Percentiles rank a stretch among this genome's conserved stretches.
phyloP scores from a whole-genome alignment of 1,139 yeast genomes.

The Blastobotrys elegans region DNA sequence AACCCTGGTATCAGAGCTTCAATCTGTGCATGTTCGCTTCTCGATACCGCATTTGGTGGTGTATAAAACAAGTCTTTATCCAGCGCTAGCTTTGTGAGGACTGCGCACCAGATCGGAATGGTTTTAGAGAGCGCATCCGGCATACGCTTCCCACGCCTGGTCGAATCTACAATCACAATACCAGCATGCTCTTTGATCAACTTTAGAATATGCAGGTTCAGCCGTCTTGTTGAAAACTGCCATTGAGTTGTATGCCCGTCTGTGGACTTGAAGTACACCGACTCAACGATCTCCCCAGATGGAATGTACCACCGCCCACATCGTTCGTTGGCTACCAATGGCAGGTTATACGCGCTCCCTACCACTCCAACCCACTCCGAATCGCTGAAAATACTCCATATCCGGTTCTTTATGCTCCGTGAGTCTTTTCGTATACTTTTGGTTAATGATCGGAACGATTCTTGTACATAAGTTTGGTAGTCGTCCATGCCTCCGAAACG shows the following conservation, averaged over 20 bases:
- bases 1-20: conserved; percentile 45
- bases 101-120: conserved; percentile 89
- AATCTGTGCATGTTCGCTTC: conserved; percentile 55
- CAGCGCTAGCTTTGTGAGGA: conserved; percentile 52
- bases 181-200: conserved; percentile 43
- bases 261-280: conserved; percentile 80
- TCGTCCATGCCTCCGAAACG: not conserved
- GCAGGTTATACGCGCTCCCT: conserved; percentile 31
- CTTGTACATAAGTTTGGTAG: conserved; percentile 15
- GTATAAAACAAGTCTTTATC: conserved; percentile 38
- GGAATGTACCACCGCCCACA: conserved; percentile 85
- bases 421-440: conserved; percentile 47
- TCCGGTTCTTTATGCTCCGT: conserved; percentile 53
- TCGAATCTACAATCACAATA: conserved; percentile 70
- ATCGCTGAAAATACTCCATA: conserved; percentile 68
- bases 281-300: conserved; percentile 38
- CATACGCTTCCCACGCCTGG: conserved; percentile 74
- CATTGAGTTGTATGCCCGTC: conserved; percentile 85
- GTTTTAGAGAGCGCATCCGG: conserved; percentile 89
- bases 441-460: conserved; percentile 19
- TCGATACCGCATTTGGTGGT: conserved; percentile 53
- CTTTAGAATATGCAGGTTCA: conserved; percentile 66
- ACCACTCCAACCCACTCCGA: conserved; percentile 41
- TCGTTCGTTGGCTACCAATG: conserved; percentile 63
- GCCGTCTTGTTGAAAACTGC: conserved; percentile 67